phyloP scores from a whole-genome alignment of 805 yeast species.

The Debaryomyces castellii region DNA sequence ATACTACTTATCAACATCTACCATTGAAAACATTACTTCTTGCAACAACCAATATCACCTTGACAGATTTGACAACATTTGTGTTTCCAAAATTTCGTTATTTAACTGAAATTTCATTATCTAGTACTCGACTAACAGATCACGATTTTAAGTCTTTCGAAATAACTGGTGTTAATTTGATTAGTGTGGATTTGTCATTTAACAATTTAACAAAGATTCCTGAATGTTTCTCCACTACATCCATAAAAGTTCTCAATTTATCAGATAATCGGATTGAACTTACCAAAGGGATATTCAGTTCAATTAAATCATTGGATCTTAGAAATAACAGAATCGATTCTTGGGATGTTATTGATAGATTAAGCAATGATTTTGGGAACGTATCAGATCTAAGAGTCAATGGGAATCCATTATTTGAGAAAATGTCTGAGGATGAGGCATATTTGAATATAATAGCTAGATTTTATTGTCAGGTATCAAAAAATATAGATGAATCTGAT shows the following conservation, averaged over 20 bases:
- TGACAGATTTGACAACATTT: slow-evolving; percentile 11
- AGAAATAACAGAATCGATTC: slow-evolving; percentile 45
- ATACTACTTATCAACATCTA: slow-evolving; percentile 3
- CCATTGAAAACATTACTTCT: slow-evolving; percentile 20
- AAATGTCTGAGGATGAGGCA: slow-evolving; percentile 21
- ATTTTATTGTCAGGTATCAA: slow-evolving; percentile 18
- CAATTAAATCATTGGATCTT: slow-evolving; percentile 42
- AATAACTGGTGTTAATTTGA: slow-evolving; percentile 6
- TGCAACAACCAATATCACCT: slow-evolving; percentile 21
- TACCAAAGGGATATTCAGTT: not conserved
- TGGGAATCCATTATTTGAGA: slow-evolving; percentile 54
- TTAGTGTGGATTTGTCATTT: slow-evolving; percentile 33
- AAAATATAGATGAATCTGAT: slow-evolving; percentile 12
- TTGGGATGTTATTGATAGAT: slow-evolving; percentile 50
- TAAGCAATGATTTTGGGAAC: slow-evolving; percentile 32
- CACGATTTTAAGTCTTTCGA: slow-evolving; percentile 10
- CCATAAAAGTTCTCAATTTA: slow-evolving; percentile 23
- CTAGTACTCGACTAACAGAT: slow-evolving; percentile 32
- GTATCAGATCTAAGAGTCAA: slow-evolving; percentile 48
- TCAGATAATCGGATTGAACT: slow-evolving; percentile 34
- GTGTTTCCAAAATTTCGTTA: slow-evolving; percentile 36
- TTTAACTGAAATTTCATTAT: slow-evolving; percentile 29
- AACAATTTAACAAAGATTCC: slow-evolving; percentile 31
- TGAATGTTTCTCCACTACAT: not conserved
- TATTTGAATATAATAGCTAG: slow-evolving; percentile 43